Base-by-base conservation (phyloP, 2,329 filamentous ascomycete species). In the Sclerotiophoma versabilis region DNA sequence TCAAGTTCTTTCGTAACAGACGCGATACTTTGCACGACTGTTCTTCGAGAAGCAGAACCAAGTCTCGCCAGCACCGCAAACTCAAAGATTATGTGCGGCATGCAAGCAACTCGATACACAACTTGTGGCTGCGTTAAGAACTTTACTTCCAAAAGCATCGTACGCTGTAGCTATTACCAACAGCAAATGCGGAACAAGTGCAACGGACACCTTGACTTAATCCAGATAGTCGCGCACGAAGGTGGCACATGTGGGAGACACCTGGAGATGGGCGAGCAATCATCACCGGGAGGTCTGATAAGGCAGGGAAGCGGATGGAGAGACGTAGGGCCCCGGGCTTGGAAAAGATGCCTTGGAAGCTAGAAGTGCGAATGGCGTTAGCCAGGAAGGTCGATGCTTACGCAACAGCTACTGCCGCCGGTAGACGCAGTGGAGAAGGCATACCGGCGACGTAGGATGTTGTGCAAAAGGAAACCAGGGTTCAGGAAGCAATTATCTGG, bases 71-170 rank as follows among this genome's bases (percentile, higher is more conserved):
- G n/a, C n/a, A n/a, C n/a, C n/a, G n/a, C n/a, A n/a, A n/a, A n/a
- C n/a, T n/a, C n/a, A n/a, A n/a, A n/a, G n/a, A 34, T 8, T 8
- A 54, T 54, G 51, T 54, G 51, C 25, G 37, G 44, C 30, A 54
- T 54, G 23, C 33, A 27, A 14, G 51, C 44, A n/a, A 54, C 25
- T 10, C 44, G 44, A 11, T 54, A 26, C 25, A 49, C 51, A 2
- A 36, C n/a, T 3, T 54, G 51, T 19, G 51, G 44, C 12, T 54
- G 44, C 36, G 44, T 54, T 1, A 49, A 49, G 3, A 29, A 14
- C 26, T 49, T 54, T 9, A 30, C 49, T 20, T 11, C 44, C 6
- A 33, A 34, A 2, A 54, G 51, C 22, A 44, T 54, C 32, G 29
- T 15, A n/a, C 44, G 51, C 20, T 54, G 51, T 38, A 30, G 14